A percentile compares a stretch with the other conserved stretches of the same genome.
Evolutionary conservation across 2,329 filamentous ascomycete genomes (phyloP).

Genomic region (Ophiostoma novo-ulmi): DNA sequence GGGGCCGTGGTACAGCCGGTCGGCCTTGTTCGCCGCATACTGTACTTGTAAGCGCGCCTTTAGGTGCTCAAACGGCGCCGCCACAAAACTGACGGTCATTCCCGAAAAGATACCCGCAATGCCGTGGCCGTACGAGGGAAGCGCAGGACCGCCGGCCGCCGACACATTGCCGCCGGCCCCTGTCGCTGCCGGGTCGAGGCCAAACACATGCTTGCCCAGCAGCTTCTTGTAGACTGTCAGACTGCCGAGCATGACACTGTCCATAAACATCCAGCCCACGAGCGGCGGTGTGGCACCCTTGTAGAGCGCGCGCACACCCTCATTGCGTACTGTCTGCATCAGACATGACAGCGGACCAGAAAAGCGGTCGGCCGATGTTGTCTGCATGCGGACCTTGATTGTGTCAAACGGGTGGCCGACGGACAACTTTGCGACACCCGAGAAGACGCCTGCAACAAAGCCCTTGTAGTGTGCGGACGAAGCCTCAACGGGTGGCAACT

Average conservation of each 20-base stretch:
- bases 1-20: constrained; percentile 78
- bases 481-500: constrained; percentile 24
- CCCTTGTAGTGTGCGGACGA: constrained; percentile 70
- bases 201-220: constrained; percentile 72
- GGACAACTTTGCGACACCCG: constrained; percentile 81
- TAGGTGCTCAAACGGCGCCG: constrained; percentile 89
- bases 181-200: constrained; percentile 38
- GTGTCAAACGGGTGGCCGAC: constrained; percentile 83
- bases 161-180: constrained; percentile 25
- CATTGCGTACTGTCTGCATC: constrained; percentile 74
- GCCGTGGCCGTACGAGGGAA: constrained; percentile 77
- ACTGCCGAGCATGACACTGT: constrained; percentile 82
- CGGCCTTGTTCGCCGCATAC: constrained; percentile 72
- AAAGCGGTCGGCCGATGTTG: constrained; percentile 71
- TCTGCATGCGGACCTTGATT: constrained; percentile 92
- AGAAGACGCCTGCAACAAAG: constrained; percentile 96
- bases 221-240: constrained; percentile 84
- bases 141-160: constrained; percentile 41
- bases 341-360: constrained; percentile 81
- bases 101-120: constrained; percentile 84
- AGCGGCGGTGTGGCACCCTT: constrained; percentile 90
- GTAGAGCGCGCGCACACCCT: constrained; percentile 81
- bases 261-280: constrained; percentile 99
- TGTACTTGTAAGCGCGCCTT: constrained; percentile 93
- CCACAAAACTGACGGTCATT: constrained; percentile 84